A percentile compares a stretch with the other conserved stretches of the same genome.
Conservation (phyloP, 495 filamentous ascomycete genomes). For the Tirmania nivea region DNA sequence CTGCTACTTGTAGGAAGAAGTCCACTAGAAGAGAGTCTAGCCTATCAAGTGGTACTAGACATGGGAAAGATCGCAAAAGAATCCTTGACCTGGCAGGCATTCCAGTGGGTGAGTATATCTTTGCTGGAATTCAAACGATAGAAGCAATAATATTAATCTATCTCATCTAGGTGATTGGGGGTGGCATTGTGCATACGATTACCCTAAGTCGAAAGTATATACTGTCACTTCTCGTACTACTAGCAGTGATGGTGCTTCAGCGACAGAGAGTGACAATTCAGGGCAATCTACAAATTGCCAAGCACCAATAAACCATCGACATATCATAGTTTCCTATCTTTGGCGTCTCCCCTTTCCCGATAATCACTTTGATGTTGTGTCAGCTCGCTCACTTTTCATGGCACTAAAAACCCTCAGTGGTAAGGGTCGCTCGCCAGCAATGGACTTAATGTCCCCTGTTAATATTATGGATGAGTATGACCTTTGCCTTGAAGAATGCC, state of each 20-base stretch:
- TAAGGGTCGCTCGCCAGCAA: conserved; percentile 18
- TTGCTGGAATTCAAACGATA: background rate
- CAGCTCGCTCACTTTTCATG: conserved; percentile 66
- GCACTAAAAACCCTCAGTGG: conserved; percentile 48
- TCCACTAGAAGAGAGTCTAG: conserved; percentile 7
- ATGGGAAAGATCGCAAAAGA: conserved; percentile 28
- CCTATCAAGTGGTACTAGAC: conserved; percentile 11
- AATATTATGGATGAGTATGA: conserved; percentile 57
- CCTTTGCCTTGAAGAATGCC: conserved; percentile 59
- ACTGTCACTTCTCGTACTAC: conserved; percentile 55
- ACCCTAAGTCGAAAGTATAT: conserved; percentile 64
- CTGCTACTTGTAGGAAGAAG: conserved; percentile 29
- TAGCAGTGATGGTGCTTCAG: conserved; percentile 26
- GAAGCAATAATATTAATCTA: background rate
- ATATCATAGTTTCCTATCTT: conserved; percentile 47
- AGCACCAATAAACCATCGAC: conserved; percentile 72
- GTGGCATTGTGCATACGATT: conserved; percentile 72
- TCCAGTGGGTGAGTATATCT: conserved; percentile 14
- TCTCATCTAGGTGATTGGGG: conserved; percentile 50
- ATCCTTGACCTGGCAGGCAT: conserved; percentile 72
- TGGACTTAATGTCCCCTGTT: background rate
- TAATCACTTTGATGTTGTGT: conserved; percentile 80
- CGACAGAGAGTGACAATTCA: conserved; percentile 3
- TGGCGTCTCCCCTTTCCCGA: conserved; percentile 70
- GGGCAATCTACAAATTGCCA: conserved; percentile 20